Evolutionary conservation across 805 yeast genomes (phyloP).

Genomic region (Ogataea salicorniae): DNA sequence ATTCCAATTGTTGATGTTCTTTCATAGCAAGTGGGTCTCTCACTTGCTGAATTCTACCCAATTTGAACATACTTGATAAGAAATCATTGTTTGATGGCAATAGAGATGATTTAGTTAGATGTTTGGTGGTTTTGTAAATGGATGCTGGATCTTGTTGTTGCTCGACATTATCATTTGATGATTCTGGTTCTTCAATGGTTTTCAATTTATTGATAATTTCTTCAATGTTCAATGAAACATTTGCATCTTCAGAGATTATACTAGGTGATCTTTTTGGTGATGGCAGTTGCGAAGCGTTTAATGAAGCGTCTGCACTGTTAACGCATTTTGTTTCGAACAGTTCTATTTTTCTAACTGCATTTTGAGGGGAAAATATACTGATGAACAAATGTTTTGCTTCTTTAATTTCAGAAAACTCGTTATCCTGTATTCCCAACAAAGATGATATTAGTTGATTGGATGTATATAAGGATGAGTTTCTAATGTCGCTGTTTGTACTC

Average conservation of each 20-base stretch:
- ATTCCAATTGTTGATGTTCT: not conserved
- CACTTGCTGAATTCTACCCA: slow-evolving; percentile 17
- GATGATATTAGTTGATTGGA: slow-evolving; percentile 5
- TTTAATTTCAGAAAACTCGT: not conserved
- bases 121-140: not conserved
- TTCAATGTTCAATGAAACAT: slow-evolving; percentile 4
- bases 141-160: not conserved
- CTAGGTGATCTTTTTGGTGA: not conserved
- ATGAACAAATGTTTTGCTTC: slow-evolving; percentile 11
- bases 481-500: slow-evolving; percentile 3
- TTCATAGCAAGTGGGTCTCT: slow-evolving; percentile 18
- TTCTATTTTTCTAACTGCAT: slow-evolving; percentile 14
- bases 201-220: slow-evolving; percentile 9
- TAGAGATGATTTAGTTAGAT: not conserved
- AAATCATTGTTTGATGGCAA: not conserved
- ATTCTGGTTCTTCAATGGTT: not conserved
- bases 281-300: not conserved
- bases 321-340: slow-evolving; percentile 23
- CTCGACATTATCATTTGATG: not conserved
- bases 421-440: not conserved
- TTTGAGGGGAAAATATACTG: slow-evolving; percentile 26
- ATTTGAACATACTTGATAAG: slow-evolving; percentile 9
- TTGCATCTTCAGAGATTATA: not conserved
- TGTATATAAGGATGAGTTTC: slow-evolving; percentile 6
- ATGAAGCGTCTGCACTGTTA: not conserved